These are phyloP conservation scores for Sarcodon sp. DNA, from an alignment of 768 basidiomycete genomes.

Conservation along the genomic window DNA sequence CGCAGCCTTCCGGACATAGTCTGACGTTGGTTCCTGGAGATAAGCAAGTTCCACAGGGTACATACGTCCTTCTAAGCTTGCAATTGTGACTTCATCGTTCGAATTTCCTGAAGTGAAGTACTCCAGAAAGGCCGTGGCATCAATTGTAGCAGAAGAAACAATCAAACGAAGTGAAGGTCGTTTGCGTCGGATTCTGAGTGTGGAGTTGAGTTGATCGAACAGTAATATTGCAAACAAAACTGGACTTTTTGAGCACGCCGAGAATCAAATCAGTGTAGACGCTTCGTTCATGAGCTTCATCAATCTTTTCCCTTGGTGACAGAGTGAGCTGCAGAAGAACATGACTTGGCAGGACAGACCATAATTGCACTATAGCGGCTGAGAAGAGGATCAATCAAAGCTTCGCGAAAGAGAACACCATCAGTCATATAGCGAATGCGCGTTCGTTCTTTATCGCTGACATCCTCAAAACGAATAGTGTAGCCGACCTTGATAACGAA, in stretches of 20 bases:
- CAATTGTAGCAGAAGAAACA: constrained; percentile 93
- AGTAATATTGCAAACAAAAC: not conserved
- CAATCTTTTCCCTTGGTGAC: constrained; percentile 42
- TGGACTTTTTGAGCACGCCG: constrained; percentile 86
- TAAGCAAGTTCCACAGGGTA: constrained; percentile 94
- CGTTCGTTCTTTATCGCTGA: constrained; percentile 73
- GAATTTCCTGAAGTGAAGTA: constrained; percentile 67
- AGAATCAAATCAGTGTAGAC: constrained; percentile 92
- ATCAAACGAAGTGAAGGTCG: constrained; percentile 83
- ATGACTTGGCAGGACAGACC: constrained; percentile 28
- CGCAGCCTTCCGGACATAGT: constrained; percentile 77
- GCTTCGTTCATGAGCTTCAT: constrained; percentile 95
- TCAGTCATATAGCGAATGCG: constrained; percentile 95
- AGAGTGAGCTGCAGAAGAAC: not conserved
- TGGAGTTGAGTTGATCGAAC: not conserved
- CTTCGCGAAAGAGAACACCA: constrained; percentile 95
- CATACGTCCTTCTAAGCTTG: constrained; percentile 88
- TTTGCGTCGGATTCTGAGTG: constrained; percentile 73
- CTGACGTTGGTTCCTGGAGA: constrained; percentile 58
- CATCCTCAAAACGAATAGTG: constrained; percentile 92
- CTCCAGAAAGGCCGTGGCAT: constrained; percentile 78
- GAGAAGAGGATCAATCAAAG: constrained; percentile 82
- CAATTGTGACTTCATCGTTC: constrained; percentile 64
- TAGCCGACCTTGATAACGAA: constrained; percentile 70
- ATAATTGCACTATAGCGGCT: constrained; percentile 93